Conservation (phyloP, 176 grass and related monocot genomes). For the Microstegium vimineum region DNA sequence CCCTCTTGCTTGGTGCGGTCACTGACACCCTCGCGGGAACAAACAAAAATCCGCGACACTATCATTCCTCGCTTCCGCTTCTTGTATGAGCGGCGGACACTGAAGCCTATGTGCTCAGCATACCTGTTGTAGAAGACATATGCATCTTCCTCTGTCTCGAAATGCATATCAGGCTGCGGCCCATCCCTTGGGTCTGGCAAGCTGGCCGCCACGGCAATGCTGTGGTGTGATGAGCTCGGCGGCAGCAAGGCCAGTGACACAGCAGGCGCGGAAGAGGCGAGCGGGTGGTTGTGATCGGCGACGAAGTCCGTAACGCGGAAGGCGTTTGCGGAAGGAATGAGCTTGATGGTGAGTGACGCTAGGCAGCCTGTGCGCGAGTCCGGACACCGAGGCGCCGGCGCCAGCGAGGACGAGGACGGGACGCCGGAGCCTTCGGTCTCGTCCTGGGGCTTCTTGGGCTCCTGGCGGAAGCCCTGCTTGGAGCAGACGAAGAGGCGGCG, state of each 20-base stretch:
- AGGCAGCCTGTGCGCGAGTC: constrained; percentile 71
- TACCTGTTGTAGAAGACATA: constrained; percentile 80
- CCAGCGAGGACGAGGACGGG: not conserved
- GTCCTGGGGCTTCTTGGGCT: constrained; percentile 52
- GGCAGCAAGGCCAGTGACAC: constrained; percentile 44
- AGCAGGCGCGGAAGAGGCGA: constrained; percentile 44
- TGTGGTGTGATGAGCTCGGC: constrained; percentile 25
- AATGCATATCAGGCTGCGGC: constrained; percentile 54
- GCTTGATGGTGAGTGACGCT: constrained; percentile 72
- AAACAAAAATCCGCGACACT: constrained; percentile 69
- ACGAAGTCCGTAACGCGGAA: constrained; percentile 66
- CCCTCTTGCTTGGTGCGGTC: constrained; percentile 47
- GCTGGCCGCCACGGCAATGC: constrained; percentile 11
- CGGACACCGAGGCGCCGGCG: constrained; percentile 37
- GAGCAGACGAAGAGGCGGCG: constrained; percentile 78
- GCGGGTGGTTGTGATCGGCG: constrained; percentile 53
- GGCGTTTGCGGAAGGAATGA: constrained; percentile 52
- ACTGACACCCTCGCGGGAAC: constrained; percentile 71
- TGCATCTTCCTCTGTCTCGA: constrained; percentile 65
- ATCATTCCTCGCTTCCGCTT: constrained; percentile 66
- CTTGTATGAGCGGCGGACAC: constrained; percentile 76
- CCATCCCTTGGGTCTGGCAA: constrained; percentile 60
- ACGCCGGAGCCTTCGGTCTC: not conserved
- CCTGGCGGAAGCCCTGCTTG: constrained; percentile 74
- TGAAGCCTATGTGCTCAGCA: constrained; percentile 73